Base-by-base conservation (phyloP, 257 asterid species). In the Mitragyna speciosa region DNA sequence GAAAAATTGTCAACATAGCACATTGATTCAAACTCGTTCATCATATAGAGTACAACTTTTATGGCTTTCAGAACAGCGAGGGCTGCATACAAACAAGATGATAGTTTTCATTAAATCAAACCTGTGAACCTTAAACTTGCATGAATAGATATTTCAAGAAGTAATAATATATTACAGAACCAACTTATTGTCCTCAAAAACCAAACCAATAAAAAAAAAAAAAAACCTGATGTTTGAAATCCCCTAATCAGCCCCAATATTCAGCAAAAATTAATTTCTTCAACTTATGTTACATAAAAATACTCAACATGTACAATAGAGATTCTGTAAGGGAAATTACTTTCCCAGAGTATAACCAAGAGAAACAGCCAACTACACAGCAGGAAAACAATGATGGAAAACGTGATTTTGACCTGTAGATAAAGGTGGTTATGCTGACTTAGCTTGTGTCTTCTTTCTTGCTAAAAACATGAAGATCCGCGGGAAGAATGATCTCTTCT, bases 401-500 rank as follows among this genome's bases (percentile, higher is more conserved):
- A 6, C 22, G 31, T 6, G 52, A 48, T 36, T 58, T 26, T 26
- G 12, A 43, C 12, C 10, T 31, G 33, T 20, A 67, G 14, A 72
- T 72, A 24, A 28, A 72, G 76, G 76, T 28, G 26, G n/a, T 79
- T 71, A 85, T 28, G 85, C 80, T 43, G 79, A 39, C 85, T 86
- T 87, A 39, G 88, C n/a, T 66, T 79, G 84, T 30, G 84, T 31
- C 80, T 85, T 90, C 89, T 76, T 87, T 78, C 80, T 88, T 10
- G 80, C 82, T 64, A 88, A 79, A 86, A 90, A 88, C 94, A 87
- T 85, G 81, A 90, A 84, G 82, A 88, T 73, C 41, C 89, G 79
- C 4, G 94, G 94, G 84, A 90, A 85, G 85, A 90, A 75, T 36
- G 91, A 85, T 78, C 75, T 88, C 85, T 88, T 94, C 97, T 93